Evolutionary conservation across 2,329 filamentous ascomycete species (phyloP).

Genomic region (Aspergillus sclerotialis): DNA sequence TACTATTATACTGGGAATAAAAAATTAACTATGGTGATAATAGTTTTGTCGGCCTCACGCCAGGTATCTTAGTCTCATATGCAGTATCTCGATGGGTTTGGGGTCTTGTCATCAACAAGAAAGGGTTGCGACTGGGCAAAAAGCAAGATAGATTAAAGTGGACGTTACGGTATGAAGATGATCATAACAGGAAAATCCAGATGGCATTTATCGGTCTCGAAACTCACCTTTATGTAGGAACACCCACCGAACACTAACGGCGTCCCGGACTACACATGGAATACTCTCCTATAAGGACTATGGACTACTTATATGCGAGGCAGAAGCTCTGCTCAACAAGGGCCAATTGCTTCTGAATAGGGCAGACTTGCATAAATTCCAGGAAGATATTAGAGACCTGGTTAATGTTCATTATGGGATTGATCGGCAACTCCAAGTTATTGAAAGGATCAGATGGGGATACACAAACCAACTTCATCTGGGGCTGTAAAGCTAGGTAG

Average conservation of each 20-base stretch:
- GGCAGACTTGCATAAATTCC: conserved; percentile 73
- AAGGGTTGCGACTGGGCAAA: conserved; percentile 57
- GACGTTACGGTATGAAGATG: conserved; percentile 68
- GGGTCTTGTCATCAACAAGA: conserved; percentile 62
- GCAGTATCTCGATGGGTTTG: conserved; percentile 66
- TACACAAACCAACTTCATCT: too few relatives aligned
- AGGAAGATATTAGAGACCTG: conserved; percentile 81
- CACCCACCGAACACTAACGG: conserved; percentile 72
- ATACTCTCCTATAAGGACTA: conserved; percentile 88
- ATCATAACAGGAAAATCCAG: too few relatives aligned
- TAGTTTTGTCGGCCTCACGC: conserved; percentile 87
- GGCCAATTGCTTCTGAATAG: conserved; percentile 63
- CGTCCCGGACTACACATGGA: conserved; percentile 64
- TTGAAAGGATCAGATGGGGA: conserved; percentile 82
- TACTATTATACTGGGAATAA: neutral
- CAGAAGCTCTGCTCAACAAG: conserved; percentile 70
- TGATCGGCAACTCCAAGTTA: conserved; percentile 66
- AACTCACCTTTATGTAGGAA: conserved; percentile 44
- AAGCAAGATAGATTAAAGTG: conserved; percentile 66
- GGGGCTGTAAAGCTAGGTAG: too few relatives aligned
- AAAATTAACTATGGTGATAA: neutral
- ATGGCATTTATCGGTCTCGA: too few relatives aligned
- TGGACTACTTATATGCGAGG: conserved; percentile 81
- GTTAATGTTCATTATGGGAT: conserved; percentile 73
- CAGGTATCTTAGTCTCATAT: conserved; percentile 80